Percentiles rank a stretch among this genome's conserved stretches.
Evolutionary conservation across 139 green algal species (phyloP).

Genomic region (Chlamydomonas incerta): DNA sequence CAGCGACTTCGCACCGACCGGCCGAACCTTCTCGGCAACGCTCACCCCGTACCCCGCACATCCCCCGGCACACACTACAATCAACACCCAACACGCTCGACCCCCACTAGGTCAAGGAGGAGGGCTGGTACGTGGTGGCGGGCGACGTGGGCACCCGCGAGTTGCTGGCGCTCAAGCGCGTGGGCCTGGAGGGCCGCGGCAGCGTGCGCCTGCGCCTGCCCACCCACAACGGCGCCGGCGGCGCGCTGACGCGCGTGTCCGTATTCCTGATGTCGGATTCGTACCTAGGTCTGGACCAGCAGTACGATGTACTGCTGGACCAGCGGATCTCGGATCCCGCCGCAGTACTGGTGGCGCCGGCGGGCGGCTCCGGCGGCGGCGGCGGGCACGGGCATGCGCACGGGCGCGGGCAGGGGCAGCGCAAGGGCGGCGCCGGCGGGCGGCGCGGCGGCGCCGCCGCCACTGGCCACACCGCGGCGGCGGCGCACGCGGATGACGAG

Average conservation of each 20-base stretch:
- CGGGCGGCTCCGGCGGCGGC: background rate
- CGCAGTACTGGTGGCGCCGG: background rate
- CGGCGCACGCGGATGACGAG: too few species aligned
- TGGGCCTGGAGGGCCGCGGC: conserved; percentile 50
- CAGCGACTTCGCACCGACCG: too few species aligned
- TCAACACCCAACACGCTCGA: too few species aligned
- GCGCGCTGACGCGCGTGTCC: conserved; percentile 42
- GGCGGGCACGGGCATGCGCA: background rate
- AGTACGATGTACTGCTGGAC: conserved; percentile 41
- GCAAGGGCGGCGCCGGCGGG: background rate
- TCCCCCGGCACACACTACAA: too few species aligned
- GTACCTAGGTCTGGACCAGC: conserved; percentile 77
- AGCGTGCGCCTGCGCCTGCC: conserved; percentile 30
- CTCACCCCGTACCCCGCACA: too few species aligned
- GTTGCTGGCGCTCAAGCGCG: conserved; percentile 87
- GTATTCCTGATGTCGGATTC: conserved; percentile 88
- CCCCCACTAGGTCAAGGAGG: conserved; percentile 83
- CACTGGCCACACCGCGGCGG: too few species aligned
- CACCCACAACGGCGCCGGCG: conserved; percentile 53
- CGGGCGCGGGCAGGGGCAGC: background rate
- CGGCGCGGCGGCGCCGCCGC: too few species aligned
- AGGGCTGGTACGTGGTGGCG: conserved; percentile 95
- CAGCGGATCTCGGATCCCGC: background rate
- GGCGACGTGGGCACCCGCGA: conserved; percentile 70
- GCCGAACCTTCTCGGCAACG: too few species aligned